phyloP scores from a whole-genome alignment of 2,329 filamentous ascomycete species.

The Alternaria angustiovoidea region DNA sequence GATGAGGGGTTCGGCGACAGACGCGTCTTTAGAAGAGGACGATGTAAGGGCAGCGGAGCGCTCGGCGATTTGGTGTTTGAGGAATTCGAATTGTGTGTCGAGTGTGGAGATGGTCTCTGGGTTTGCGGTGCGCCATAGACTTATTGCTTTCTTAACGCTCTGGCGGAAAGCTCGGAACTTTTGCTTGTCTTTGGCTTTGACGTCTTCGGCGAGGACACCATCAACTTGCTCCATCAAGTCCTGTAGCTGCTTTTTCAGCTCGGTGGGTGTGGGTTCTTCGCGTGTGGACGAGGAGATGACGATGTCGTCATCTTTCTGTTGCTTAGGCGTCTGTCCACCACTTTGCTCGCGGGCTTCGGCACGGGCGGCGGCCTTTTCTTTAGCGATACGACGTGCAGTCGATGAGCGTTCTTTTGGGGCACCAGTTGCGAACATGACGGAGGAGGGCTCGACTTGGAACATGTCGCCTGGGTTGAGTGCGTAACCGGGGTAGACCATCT shows the following conservation, averaged over 20 bases:
- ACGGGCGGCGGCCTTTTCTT: conserved; percentile 41
- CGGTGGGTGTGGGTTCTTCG: conserved; percentile 39
- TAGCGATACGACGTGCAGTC: conserved; percentile 39
- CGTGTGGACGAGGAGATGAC: conserved; percentile 16
- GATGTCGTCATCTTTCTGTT: conserved; percentile 9
- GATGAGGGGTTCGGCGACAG: conserved; percentile 31
- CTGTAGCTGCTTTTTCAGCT: conserved; percentile 47
- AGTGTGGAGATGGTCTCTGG: conserved; percentile 57
- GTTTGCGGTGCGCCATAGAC: conserved; percentile 57
- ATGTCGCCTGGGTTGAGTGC: conserved; percentile 96
- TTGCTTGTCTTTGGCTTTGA: conserved; percentile 77
- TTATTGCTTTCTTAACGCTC: conserved; percentile 69
- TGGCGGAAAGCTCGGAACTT: conserved; percentile 76
- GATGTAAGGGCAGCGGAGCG: conserved; percentile 11
- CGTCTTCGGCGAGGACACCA: conserved; percentile 63
- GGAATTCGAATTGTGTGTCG: conserved; percentile 58
- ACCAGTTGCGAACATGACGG: conserved; percentile 88
- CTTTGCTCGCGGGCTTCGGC: conserved; percentile 35
- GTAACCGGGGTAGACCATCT: conserved; percentile 95
- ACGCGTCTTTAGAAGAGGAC: conserved; percentile 3
- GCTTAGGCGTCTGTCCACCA: conserved; percentile 28
- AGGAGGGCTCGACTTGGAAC: conserved; percentile 92
- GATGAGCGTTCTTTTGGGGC: conserved; percentile 64
- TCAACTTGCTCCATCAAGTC: conserved; percentile 62
- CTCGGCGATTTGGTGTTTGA: conserved; percentile 38